Conservation (phyloP, 1,284 basidiomycete species). For the Rhizopogon hawkerae region DNA sequence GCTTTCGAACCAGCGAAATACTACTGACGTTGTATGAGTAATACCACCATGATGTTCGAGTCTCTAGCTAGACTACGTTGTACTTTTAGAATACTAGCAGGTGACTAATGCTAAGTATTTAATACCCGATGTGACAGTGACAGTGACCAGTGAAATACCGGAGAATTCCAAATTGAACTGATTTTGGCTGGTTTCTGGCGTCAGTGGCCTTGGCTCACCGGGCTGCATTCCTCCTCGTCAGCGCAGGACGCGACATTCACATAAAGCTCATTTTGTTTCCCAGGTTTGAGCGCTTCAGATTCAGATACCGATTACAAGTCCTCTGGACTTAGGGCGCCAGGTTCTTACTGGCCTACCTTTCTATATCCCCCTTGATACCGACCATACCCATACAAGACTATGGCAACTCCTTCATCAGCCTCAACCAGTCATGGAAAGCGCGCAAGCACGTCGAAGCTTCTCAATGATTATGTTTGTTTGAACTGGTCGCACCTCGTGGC, state of each 20-base stretch:
- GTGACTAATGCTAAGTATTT: not conserved
- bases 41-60: too few species aligned
- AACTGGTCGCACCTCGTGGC: constrained; percentile 1
- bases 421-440: constrained; percentile 29
- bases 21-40: not conserved
- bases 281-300: constrained; percentile 2
- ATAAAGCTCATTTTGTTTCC: constrained; percentile 11
- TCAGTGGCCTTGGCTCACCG: not conserved
- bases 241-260: constrained; percentile 32
- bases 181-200: constrained; percentile 12
- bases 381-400: constrained; percentile 16
- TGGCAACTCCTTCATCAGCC: constrained; percentile 37
- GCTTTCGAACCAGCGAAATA: not conserved
- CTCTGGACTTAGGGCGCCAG: not conserved
- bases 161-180: constrained; percentile 26
- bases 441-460: constrained; percentile 37
- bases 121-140: too few species aligned
- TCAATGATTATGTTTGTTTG: constrained; percentile 51
- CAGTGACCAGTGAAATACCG: constrained; percentile 4
- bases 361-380: constrained; percentile 1
- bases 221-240: constrained; percentile 21
- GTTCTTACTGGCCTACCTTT: not conserved
- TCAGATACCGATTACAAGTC: constrained; percentile 10
- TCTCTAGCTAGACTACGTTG: not conserved
- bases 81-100: not conserved